Evolutionary conservation across 495 filamentous ascomycete species (phyloP).

Genomic region (Penicillium paradoxum): DNA sequence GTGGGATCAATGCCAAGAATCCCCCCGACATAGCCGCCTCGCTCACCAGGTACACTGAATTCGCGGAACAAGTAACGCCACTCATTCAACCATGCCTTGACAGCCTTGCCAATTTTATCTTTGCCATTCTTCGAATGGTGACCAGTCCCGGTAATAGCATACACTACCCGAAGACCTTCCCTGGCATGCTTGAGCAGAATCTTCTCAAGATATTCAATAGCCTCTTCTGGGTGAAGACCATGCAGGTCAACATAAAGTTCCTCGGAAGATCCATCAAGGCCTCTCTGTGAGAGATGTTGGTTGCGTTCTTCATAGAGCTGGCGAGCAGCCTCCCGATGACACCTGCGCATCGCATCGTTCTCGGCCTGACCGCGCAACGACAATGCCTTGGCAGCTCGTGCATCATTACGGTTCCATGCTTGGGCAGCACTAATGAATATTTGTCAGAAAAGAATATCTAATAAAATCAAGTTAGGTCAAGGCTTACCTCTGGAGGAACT

Average conservation of each 20-base stretch:
- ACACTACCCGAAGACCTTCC: slow-evolving; percentile 68
- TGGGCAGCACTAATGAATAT: slow-evolving; percentile 71
- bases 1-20: slow-evolving; percentile 90
- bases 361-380: slow-evolving; percentile 92
- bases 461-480: slow-evolving; percentile 15
- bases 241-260: slow-evolving; percentile 96
- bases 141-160: slow-evolving; percentile 93
- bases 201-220: slow-evolving; percentile 86
- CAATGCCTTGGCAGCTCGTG: slow-evolving; percentile 90
- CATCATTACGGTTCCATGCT: slow-evolving; percentile 99
- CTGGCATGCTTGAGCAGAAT: slow-evolving; percentile 74
- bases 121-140: slow-evolving; percentile 99
- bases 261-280: slow-evolving; percentile 40
- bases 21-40: slow-evolving; percentile 73
- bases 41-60: slow-evolving; percentile 90
- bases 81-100: slow-evolving; percentile 86
- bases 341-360: slow-evolving; percentile 95
- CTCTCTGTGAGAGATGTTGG: slow-evolving; percentile 51
- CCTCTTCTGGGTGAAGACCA: slow-evolving; percentile 95
- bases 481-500: slow-evolving; percentile 86
- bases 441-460: slow-evolving; percentile 13
- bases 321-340: slow-evolving; percentile 89
- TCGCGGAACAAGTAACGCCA: slow-evolving; percentile 95
- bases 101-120: slow-evolving; percentile 94
- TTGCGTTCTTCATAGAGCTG: slow-evolving; percentile 94